Conservation (phyloP, 495 filamentous ascomycete genomes). For the Venustampulla echinocandica region DNA sequence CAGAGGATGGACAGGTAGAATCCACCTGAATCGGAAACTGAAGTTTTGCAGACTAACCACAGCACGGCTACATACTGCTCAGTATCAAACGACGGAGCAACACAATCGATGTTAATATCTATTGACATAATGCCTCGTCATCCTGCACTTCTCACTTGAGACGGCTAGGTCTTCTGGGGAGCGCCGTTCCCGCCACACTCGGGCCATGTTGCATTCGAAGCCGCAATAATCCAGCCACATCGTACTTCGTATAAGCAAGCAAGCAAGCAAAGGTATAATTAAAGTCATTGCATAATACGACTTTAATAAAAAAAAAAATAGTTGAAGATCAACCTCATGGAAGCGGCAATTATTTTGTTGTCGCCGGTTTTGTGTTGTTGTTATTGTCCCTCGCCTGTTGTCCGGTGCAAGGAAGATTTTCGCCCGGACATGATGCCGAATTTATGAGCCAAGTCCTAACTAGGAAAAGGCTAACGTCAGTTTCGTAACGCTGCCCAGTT, state of each 20-base stretch:
- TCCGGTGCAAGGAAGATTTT: neutral
- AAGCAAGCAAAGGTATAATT: no score
- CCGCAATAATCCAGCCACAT: no score
- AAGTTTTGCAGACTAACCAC: no score
- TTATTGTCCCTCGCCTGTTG: neutral
- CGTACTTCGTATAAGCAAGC: no score
- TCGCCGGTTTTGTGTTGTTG: neutral
- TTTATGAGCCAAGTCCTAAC: conserved; percentile 2
- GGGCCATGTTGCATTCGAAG: neutral
- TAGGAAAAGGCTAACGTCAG: conserved; percentile 2
- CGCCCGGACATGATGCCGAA: neutral
- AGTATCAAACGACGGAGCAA: no score
- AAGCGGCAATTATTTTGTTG: neutral
- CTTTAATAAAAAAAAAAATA: no score
- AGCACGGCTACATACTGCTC: no score
- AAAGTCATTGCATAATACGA: neutral
- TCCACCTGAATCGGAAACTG: no score
- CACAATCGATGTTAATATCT: no score
- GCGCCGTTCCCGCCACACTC: neutral
- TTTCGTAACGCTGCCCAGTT: neutral
- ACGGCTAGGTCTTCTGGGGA: neutral
- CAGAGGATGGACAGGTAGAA: no score
- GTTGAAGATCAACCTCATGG: neutral
- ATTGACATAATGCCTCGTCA: no score
- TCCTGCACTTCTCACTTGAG: neutral